phyloP scores from a whole-genome alignment of 768 basidiomycete genomes.

The Russula compacta region DNA sequence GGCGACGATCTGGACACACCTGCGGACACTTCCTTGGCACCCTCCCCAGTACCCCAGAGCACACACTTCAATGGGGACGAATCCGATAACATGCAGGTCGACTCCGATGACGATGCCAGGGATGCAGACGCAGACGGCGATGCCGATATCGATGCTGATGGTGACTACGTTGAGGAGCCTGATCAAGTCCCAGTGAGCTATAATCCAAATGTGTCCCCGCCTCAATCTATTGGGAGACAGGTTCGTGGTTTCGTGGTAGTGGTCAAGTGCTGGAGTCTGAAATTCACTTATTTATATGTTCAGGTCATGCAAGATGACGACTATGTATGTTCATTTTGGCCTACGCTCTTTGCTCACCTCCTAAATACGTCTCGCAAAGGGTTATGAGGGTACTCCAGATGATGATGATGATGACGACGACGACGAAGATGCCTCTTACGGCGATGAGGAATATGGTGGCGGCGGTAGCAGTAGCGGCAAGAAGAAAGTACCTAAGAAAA shows the following conservation, averaged over 20 bases:
- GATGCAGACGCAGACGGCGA: slow-evolving; percentile 38
- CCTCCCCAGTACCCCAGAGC: slow-evolving; percentile 22
- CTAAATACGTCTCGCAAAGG: slow-evolving; percentile 32
- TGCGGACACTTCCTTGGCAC: slow-evolving; percentile 19
- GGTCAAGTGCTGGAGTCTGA: slow-evolving; percentile 6
- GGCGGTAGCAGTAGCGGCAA: slow-evolving; percentile 32
- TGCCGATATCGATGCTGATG: slow-evolving; percentile 55
- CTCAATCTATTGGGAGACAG: slow-evolving; percentile 25
- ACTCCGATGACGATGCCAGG: slow-evolving; percentile 40
- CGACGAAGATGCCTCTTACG: slow-evolving; percentile 40
- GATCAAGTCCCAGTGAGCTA: slow-evolving; percentile 32
- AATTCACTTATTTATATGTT: slow-evolving; percentile 15
- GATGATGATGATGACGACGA: slow-evolving; percentile 64
- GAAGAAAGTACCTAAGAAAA: slow-evolving; percentile 62
- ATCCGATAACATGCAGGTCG: slow-evolving; percentile 58
- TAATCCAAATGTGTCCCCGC: slow-evolving; percentile 33
- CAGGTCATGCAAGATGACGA: slow-evolving; percentile 31
- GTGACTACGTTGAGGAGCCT: slow-evolving; percentile 44
- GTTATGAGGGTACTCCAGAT: slow-evolving; percentile 43
- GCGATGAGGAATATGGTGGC: slow-evolving; percentile 58
- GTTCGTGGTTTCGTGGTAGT: slow-evolving; percentile 27
- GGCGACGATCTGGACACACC: slow-evolving; percentile 21
- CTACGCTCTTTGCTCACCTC: slow-evolving; percentile 21
- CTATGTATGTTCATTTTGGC: slow-evolving; percentile 41
- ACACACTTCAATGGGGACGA: slow-evolving; percentile 42